Percentiles rank a stretch among this genome's conserved stretches.
phyloP scores from a whole-genome alignment of 2,329 filamentous ascomycete genomes.

The Penicillium sp. region DNA sequence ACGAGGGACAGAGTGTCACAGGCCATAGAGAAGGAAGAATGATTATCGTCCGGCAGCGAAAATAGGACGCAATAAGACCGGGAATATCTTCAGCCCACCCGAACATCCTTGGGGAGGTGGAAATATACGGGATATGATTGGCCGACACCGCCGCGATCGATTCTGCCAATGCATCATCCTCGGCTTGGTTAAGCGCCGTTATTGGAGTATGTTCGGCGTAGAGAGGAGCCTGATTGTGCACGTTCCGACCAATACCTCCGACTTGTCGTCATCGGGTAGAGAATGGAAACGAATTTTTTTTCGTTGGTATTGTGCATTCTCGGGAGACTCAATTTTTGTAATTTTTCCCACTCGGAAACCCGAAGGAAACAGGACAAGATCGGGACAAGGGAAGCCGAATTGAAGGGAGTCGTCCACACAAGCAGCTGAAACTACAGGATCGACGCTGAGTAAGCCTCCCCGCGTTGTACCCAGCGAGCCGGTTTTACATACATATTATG shows the following conservation, averaged over 20 bases:
- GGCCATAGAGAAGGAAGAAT: neutral
- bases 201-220: slow-evolving; percentile 22
- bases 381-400: slow-evolving; percentile 21
- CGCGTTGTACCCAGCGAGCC: neutral
- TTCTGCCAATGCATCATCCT: slow-evolving; percentile 30
- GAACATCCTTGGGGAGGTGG: slow-evolving; percentile 18
- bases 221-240: slow-evolving; percentile 8
- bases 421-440: neutral
- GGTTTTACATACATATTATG: neutral
- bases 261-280: slow-evolving; percentile 16
- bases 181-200: slow-evolving; percentile 32
- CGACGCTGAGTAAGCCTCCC: slow-evolving; percentile 3
- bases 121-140: slow-evolving; percentile 29
- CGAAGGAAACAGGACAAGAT: slow-evolving; percentile 8
- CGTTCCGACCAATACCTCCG: slow-evolving; percentile 17
- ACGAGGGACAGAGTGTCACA: neutral
- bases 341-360: neutral
- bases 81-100: slow-evolving; percentile 40
- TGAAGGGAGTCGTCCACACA: neutral
- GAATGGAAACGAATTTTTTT: neutral
- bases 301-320: neutral
- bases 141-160: slow-evolving; percentile 26
- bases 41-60: slow-evolving; percentile 21
- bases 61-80: slow-evolving; percentile 26
- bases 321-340: neutral